phyloP scores from a whole-genome alignment of 2,329 filamentous ascomycete genomes.

The Ophiostoma tasmaniense region DNA sequence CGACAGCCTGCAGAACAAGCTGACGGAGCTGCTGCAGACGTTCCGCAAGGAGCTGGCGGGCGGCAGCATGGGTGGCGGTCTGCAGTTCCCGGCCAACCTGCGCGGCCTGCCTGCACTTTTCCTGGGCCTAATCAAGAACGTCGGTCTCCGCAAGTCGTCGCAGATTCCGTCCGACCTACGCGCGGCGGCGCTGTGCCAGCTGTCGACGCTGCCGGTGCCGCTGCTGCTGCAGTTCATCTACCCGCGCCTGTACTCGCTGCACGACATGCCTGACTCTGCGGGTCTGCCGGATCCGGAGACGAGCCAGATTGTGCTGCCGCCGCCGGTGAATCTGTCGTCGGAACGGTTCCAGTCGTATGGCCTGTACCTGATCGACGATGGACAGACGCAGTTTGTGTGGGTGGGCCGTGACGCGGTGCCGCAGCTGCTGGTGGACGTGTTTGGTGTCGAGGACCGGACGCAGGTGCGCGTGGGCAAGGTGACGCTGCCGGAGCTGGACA shows the following conservation, averaged over 20 bases:
- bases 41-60: constrained; percentile 96
- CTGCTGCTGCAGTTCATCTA: constrained; percentile 91
- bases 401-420: constrained; percentile 87
- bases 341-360: constrained; percentile 83
- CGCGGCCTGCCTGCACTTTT: constrained; percentile 83
- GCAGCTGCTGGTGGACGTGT: constrained; percentile 80
- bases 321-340: constrained; percentile 76
- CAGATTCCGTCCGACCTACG: constrained; percentile 92
- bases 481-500: constrained; percentile 76
- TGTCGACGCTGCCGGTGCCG: constrained; percentile 88
- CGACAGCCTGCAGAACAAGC: constrained; percentile 83
- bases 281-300: constrained; percentile 78
- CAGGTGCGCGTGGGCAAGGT: constrained; percentile 89
- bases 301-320: constrained; percentile 81
- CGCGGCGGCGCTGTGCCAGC: constrained; percentile 80
- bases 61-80: constrained; percentile 86
- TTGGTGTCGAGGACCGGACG: constrained; percentile 74
- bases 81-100: constrained; percentile 91
- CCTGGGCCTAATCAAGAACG: constrained; percentile 90
- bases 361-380: constrained; percentile 92
- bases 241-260: constrained; percentile 73
- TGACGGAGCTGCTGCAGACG: constrained; percentile 85
- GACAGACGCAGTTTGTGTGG: constrained; percentile 97
- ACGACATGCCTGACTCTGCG: constrained; percentile 94
- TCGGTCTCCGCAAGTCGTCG: constrained; percentile 83